Percentiles rank a stretch among this genome's conserved stretches.
phyloP scores from a whole-genome alignment of 176 grass and related monocot species.

The Hordeum marinum region DNA sequence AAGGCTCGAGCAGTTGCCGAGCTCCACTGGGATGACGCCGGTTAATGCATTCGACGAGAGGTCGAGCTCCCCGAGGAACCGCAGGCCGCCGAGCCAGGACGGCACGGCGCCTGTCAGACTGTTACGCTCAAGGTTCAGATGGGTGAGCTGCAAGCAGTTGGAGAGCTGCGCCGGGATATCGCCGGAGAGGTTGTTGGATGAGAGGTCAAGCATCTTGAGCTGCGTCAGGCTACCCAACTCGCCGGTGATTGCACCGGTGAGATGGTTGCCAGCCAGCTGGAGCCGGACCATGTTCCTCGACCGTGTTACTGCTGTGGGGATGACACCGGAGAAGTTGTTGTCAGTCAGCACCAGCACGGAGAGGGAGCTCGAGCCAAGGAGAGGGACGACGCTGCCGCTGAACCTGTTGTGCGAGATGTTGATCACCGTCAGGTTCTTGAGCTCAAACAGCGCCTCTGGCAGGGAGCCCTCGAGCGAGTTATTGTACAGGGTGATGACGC shows the following conservation, averaged over 20 bases:
- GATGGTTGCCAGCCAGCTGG: conserved; percentile 53
- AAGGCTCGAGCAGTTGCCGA: conserved; percentile 59
- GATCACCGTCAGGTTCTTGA: conserved; percentile 77
- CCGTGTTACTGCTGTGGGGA: conserved; percentile 37
- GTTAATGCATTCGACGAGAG: conserved; percentile 64
- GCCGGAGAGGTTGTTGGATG: conserved; percentile 58
- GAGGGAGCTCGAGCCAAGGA: conserved; percentile 60
- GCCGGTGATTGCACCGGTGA: conserved; percentile 49
- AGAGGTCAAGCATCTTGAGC: conserved; percentile 72
- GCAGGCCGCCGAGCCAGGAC: conserved; percentile 57
- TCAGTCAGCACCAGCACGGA: conserved; percentile 60
- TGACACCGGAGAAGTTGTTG: conserved; percentile 76
- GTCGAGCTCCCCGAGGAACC: conserved; percentile 82
- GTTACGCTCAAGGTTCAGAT: conserved; percentile 76
- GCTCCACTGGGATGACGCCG: conserved; percentile 51
- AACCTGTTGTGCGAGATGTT: conserved; percentile 87
- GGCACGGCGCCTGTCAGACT: conserved; percentile 50
- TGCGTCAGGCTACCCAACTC: conserved; percentile 46
- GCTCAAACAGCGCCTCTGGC: conserved; percentile 49
- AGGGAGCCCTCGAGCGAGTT: conserved; percentile 70
- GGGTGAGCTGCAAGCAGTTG: conserved; percentile 46
- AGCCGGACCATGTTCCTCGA: conserved; percentile 57
- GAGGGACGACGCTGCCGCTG: conserved; percentile 55
- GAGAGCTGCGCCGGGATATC: conserved; percentile 56
- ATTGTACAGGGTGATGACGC: conserved; percentile 87